Conservation (phyloP, 129 eudicot species). For the Lonicera japonica region DNA sequence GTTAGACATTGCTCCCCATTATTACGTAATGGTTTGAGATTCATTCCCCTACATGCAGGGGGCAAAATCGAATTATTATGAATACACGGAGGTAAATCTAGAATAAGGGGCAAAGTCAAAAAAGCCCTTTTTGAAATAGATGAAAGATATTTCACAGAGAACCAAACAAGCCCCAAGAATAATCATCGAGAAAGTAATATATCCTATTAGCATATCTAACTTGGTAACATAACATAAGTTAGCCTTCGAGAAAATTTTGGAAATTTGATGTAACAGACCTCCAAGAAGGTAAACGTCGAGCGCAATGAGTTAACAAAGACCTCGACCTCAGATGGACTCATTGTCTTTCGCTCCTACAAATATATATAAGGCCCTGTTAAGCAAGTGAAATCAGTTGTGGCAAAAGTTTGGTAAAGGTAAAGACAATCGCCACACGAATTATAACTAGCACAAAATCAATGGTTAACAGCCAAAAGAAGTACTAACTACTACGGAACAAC, state of each 20-base stretch:
- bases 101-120: too few species aligned
- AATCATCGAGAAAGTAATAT: too few species aligned
- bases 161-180: too few species aligned
- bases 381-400: slow-evolving; percentile 8
- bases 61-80: too few species aligned
- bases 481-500: background rate
- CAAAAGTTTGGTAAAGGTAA: slow-evolving; percentile 11
- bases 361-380: slow-evolving; percentile 9
- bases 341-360: slow-evolving; percentile 74
- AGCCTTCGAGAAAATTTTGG: background rate
- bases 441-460: background rate
- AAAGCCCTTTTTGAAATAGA: too few species aligned
- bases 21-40: too few species aligned
- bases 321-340: slow-evolving; percentile 71
- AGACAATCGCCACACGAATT: slow-evolving; percentile 7
- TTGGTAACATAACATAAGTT: background rate
- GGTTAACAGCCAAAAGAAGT: background rate
- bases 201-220: too few species aligned
- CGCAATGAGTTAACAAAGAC: slow-evolving; percentile 69
- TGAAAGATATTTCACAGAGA: too few species aligned
- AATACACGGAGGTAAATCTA: too few species aligned
- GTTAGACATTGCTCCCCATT: too few species aligned
- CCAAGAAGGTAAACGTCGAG: slow-evolving; percentile 72
- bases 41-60: too few species aligned
- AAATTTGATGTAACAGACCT: slow-evolving; percentile 45